Base-by-base conservation (phyloP, 2,329 filamentous ascomycete genomes). In the Phyllosticta ampelicida region DNA sequence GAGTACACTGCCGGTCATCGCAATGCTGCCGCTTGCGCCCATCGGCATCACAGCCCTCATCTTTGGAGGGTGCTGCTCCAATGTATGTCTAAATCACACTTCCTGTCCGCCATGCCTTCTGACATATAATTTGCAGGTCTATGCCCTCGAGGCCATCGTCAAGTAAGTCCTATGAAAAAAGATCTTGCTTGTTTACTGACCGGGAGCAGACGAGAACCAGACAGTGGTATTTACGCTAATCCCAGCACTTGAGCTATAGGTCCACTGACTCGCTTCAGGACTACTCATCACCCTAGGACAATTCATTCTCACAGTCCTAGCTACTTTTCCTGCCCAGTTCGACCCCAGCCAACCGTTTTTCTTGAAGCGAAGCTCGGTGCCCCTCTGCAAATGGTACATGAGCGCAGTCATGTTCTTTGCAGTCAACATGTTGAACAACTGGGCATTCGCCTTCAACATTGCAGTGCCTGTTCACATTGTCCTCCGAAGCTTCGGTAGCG, bases 381-480 rank as follows among this genome's bases (percentile, higher is more conserved):
- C 94, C 0, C 77, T 97, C 57, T 80, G 80, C 53, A 87, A 89
- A 69, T 97, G 94, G 91, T 69, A 89, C 54, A 78, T 92, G 67
- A 96, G 95, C 69, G 96, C 96, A 49, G 77, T 87, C 3, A 82
- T 96, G 65, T 97, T 97, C 74, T 94, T 95, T 71, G 82, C 82
- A 62, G 94, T 99, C 74, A 99, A 97, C 67, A 84, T 97, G 60
- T 76, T 99, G 68, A 99, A 99, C 75, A 99, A 99, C 67, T 92
- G 92, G 78, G 94, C 92, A 6, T 99, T 99, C 72, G 91, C 90
- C 62, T 99, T 96, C 75, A 86, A 90, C 65, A 97, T 99, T 59
- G 96, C 90, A 6, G 90, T 99, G 0, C 94, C 94, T 1, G 85
- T 99, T 53, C 94, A 99, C 69, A 99, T 99, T 66, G 97, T 99